Base-by-base conservation (phyloP, 225 moss, liverwort and hornwort species). In the Asterella californica region DNA sequence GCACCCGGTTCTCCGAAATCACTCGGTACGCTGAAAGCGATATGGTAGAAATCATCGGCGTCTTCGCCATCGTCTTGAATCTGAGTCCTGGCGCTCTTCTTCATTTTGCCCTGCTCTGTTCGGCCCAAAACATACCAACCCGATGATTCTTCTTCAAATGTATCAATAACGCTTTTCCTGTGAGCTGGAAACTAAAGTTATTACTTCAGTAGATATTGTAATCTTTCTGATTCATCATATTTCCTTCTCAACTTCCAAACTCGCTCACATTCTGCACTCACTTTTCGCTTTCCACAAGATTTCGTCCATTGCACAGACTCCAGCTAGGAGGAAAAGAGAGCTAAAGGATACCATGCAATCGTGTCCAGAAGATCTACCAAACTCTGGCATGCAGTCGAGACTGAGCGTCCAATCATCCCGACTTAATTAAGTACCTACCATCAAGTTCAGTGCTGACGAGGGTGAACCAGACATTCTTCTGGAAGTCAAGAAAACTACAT, bases 1-100 rank as follows among this genome's bases (percentile, higher is more conserved):
- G 86, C 91, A 11, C 84, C 88, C 5, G 90, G 90, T 22, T 87
- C 85, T 1, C 91, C 90, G 15, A 91, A 91, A 10, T 83, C 32
- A 4, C 46, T 76, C 8, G 85, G 78, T 48, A 91, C 90, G 0
- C 74, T 45, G 70, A 88, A 90, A 2, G 55, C 80, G 15, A 84
- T n/a, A 47, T 79, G 54, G 84, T 87, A 82, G 52, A 84, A 57
- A 1, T 87, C 88, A 50, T 84, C 65, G 0, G 84, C 82, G 17
- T 84, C 84, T 52, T 84, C 17, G 82, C 75, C 27, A 12, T 55
- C 75, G 12, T 57, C 75, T 24, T 55, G 55, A 21, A 76, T 30
- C 50, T 76, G 75, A 2, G 75, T 57, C 37, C 75, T 76, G 21
- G 55, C 75, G 57, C 75, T 55, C 24, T 33, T 22, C 57, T 76